phyloP scores from a whole-genome alignment of 768 basidiomycete genomes.

The Pleurotus sapidus region DNA sequence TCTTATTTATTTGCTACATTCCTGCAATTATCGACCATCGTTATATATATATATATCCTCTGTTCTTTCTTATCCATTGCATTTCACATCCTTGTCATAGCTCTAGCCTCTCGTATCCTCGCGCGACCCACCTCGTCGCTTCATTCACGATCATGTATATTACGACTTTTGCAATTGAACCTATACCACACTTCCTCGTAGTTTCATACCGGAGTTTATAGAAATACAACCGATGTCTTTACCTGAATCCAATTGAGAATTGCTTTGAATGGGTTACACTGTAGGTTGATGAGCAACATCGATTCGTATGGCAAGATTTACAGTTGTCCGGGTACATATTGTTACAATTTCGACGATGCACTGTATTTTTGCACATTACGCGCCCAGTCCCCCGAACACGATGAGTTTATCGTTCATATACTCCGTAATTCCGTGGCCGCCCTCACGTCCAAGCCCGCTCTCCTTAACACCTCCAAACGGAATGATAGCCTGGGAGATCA shows the following conservation, averaged over 20 bases:
- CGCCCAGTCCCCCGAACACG: conserved; percentile 67
- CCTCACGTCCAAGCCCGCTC: conserved; percentile 84
- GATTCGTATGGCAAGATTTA: no score
- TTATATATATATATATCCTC: conserved; percentile 15
- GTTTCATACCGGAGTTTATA: conserved; percentile 7
- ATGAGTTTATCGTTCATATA: conserved; percentile 84
- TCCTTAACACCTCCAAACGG: conserved; percentile 93
- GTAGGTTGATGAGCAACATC: no score
- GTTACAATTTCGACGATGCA: no score
- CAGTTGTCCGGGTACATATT: no score
- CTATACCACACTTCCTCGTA: conserved; percentile 5
- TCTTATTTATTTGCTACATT: conserved; percentile 1
- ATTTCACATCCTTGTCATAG: conserved; percentile 16
- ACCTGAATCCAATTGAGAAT: no score
- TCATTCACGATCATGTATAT: conserved; percentile 25
- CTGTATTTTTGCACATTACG: neutral
- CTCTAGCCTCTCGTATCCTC: conserved; percentile 11
- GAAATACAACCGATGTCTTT: neutral
- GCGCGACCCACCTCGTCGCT: conserved; percentile 10
- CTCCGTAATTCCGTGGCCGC: conserved; percentile 87
- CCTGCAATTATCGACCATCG: conserved; percentile 4
- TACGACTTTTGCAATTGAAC: conserved; percentile 13
- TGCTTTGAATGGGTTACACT: no score
- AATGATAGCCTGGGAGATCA: conserved; percentile 77
- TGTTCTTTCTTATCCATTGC: conserved; percentile 14